Base-by-base conservation (phyloP, 2,329 filamentous ascomycete species). In the Cladosporium austrohemisphaericum region DNA sequence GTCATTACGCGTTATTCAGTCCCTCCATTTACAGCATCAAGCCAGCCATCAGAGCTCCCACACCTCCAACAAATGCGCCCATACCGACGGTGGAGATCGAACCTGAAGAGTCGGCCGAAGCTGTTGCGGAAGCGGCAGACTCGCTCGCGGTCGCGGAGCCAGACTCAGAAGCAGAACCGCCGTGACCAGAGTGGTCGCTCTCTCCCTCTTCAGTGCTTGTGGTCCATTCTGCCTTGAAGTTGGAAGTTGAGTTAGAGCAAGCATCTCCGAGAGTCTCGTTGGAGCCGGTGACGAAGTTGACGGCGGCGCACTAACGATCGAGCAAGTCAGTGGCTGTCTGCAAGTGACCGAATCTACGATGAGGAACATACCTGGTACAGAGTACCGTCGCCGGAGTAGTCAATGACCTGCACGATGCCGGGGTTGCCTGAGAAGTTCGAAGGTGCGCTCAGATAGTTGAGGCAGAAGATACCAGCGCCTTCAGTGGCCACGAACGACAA, bases 391-490 rank as follows among this genome's bases (percentile, higher is more conserved):
- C 51, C 51, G 3, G 56, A 57, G 26, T 54, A 51, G 37, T 63
- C 61, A 20, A 61, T 54, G 20, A 65, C 60, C 47, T 65, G 62
- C n/a, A 65, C 43, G 11, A 65, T 47, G 22, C 61, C 62, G 19
- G 41, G 35, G 22, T 58, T 57, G 10, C 62, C 62, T 1, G 59
- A 60, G 16, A 57, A 65, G 18, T 57, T 53, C 8, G 29, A 49
- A 5, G 61, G 61, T 11, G 52, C 61, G 28, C 50, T 51, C n/a
- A 64, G 38, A 32, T 55, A 48, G 19, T 54, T 53, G 38, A 64
- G 37, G 40, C 62, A 65, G 54, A 65, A 65, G 23, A 43, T 37
- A 5, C 62, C 62, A 23, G 55, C 28, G 3, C 63, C 63, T 3
- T 55, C 60, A 33, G 54, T 59, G 40, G 55, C 53, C 23, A 64